Conservation (phyloP, 208 protist species). For the Trypanosoma rangeli region DNA sequence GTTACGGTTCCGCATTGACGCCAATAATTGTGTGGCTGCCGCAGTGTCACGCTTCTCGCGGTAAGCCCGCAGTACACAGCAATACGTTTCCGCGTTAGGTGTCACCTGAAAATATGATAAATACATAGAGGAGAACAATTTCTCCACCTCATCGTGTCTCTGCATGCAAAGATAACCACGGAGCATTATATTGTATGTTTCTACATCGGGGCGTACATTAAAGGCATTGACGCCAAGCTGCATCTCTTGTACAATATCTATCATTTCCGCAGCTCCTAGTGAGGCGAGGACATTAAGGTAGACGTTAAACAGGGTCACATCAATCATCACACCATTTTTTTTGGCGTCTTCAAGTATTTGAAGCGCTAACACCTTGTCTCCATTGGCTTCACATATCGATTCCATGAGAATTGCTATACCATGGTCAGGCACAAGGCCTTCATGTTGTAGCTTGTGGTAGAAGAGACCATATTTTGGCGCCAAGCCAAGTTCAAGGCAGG, state of each 20-base stretch:
- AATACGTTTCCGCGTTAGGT: conserved; percentile 73
- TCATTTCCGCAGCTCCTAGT: conserved; percentile 41
- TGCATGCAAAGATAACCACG: conserved; percentile 36
- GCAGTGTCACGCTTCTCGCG: conserved; percentile 31
- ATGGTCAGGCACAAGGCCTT: conserved; percentile 34
- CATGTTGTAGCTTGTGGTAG: conserved; percentile 39
- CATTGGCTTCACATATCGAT: conserved; percentile 41
- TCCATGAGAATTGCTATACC: conserved; percentile 59
- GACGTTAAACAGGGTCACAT: conserved; percentile 65
- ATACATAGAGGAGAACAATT: conserved; percentile 33
- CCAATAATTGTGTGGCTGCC: conserved; percentile 33
- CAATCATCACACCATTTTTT: conserved; percentile 36
- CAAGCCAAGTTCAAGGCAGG: conserved; percentile 45
- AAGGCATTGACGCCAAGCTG: conserved; percentile 62
- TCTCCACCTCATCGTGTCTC: conserved; percentile 26
- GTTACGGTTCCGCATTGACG: conserved; percentile 31
- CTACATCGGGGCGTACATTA: conserved; percentile 56
- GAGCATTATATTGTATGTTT: conserved; percentile 76
- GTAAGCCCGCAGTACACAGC: conserved; percentile 57
- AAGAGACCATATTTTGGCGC: conserved; percentile 43
- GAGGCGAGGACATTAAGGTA: conserved; percentile 77
- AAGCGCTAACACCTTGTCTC: conserved; percentile 48
- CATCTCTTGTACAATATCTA: conserved; percentile 65
- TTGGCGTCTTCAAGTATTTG: conserved; percentile 58
- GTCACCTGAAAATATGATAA: conserved; percentile 38